Conservation (phyloP, 495 filamentous ascomycete species). For the Penicillium paxilli region DNA sequence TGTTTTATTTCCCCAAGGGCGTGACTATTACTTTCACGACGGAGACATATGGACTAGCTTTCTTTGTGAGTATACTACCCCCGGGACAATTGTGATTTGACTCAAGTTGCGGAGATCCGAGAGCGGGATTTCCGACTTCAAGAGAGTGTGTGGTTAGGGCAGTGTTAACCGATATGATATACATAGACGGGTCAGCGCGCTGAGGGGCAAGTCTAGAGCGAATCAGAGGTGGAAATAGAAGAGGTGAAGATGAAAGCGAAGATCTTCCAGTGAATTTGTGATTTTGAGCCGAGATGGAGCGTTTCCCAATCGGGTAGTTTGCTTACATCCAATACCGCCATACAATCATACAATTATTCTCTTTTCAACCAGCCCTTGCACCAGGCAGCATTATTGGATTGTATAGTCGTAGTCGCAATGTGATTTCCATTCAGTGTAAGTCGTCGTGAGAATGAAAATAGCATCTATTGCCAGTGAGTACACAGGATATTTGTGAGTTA, state of each 20-base stretch:
- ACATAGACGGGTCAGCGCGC: conserved; percentile 46
- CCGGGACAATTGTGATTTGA: too few species aligned
- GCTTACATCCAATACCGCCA: conserved; percentile 13
- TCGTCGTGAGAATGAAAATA: too few species aligned
- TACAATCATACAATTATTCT: not conserved
- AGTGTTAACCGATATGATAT: conserved; percentile 20
- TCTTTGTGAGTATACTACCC: conserved; percentile 61
- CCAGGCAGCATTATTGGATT: too few species aligned
- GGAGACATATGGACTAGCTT: conserved; percentile 67
- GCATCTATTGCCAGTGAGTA: too few species aligned
- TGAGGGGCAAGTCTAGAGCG: conserved; percentile 24
- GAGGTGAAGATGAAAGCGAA: not conserved
- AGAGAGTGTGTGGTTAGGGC: too few species aligned
- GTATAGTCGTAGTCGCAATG: too few species aligned
- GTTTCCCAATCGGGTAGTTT: conserved; percentile 28
- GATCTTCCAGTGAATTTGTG: not conserved
- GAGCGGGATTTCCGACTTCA: too few species aligned
- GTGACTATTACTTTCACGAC: conserved; percentile 74
- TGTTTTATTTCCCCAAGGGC: conserved; percentile 80
- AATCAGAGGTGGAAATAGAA: not conserved
- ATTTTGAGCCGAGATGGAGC: not conserved
- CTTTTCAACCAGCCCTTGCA: too few species aligned
- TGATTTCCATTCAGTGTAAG: too few species aligned
- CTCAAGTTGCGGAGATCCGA: too few species aligned
- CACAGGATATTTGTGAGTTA: too few species aligned